Conservation (phyloP, 306 rosid species). For the Acacia melanoxylon region DNA sequence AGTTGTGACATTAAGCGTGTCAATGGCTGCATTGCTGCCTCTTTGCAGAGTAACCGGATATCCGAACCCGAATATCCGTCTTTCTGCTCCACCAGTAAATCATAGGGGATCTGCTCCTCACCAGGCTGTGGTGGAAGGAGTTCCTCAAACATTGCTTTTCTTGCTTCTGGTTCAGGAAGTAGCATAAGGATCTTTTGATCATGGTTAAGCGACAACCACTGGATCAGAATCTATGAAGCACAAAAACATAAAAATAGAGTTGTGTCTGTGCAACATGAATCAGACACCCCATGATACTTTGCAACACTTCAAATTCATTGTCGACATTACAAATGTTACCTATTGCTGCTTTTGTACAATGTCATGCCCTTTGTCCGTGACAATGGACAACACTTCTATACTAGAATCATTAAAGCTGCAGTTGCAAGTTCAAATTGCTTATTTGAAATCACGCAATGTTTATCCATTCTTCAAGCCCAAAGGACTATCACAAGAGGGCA, state of each 20-base stretch:
- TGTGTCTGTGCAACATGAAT: neutral
- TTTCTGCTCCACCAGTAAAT: conserved; percentile 64
- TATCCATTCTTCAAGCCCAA: neutral
- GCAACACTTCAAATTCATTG: neutral
- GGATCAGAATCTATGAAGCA: neutral
- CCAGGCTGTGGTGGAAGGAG: conserved; percentile 69
- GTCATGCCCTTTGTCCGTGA: neutral
- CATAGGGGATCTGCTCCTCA: conserved; percentile 70
- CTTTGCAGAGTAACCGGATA: conserved; percentile 89
- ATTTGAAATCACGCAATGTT: neutral
- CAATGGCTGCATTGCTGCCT: conserved; percentile 97
- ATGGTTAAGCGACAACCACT: conserved; percentile 46
- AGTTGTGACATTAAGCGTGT: conserved; percentile 86
- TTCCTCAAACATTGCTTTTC: conserved; percentile 85
- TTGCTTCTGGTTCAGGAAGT: conserved; percentile 95
- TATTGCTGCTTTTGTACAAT: neutral
- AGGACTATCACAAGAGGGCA: neutral
- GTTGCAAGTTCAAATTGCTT: conserved; percentile 25
- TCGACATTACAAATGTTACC: neutral
- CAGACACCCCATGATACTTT: neutral
- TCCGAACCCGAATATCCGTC: conserved; percentile 95
- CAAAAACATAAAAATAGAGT: neutral
- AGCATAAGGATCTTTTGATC: conserved; percentile 85
- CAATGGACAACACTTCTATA: neutral
- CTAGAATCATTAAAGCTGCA: neutral